These are phyloP conservation scores for Alliaria petiolata DNA, from an alignment of 345 rosid species.

Conservation along the genomic window DNA sequence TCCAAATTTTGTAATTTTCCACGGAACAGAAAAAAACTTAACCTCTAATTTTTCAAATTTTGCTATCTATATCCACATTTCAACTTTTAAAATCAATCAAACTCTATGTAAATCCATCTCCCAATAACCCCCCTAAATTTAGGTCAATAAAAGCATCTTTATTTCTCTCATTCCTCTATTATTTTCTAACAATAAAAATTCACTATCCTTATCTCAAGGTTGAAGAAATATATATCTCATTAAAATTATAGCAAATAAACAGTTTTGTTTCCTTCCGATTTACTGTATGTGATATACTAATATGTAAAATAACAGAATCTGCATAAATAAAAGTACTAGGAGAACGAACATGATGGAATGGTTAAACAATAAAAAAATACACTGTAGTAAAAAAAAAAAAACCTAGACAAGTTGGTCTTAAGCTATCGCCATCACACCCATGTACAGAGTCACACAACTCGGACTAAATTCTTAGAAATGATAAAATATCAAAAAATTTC, in stretches of 20 bases:
- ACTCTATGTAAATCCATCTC: too few relatives aligned
- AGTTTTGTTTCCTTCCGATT: neutral
- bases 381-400: too few relatives aligned
- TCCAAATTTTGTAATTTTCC: neutral
- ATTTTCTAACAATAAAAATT: neutral
- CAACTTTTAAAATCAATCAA: too few relatives aligned
- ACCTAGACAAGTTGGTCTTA: slow-evolving; percentile 3
- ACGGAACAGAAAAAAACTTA: neutral
- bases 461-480: too few relatives aligned
- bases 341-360: too few relatives aligned
- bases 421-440: slow-evolving; percentile 18
- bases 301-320: too few relatives aligned
- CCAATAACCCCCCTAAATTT: too few relatives aligned
- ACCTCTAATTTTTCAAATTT: too few relatives aligned
- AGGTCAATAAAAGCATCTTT: slow-evolving; percentile 10
- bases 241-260: neutral
- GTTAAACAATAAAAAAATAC: too few relatives aligned
- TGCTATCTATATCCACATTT: too few relatives aligned
- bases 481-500: too few relatives aligned
- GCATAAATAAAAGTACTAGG: too few relatives aligned
- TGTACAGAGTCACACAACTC: slow-evolving; percentile 1
- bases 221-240: neutral
- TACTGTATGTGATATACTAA: neutral
- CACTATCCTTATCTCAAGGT: neutral
- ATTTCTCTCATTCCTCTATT: neutral